A percentile compares a stretch with the other conserved stretches of the same genome.
These are phyloP conservation scores for Volvox carteri DNA, from an alignment of 163 green algal genomes.

Conservation along the genomic window DNA sequence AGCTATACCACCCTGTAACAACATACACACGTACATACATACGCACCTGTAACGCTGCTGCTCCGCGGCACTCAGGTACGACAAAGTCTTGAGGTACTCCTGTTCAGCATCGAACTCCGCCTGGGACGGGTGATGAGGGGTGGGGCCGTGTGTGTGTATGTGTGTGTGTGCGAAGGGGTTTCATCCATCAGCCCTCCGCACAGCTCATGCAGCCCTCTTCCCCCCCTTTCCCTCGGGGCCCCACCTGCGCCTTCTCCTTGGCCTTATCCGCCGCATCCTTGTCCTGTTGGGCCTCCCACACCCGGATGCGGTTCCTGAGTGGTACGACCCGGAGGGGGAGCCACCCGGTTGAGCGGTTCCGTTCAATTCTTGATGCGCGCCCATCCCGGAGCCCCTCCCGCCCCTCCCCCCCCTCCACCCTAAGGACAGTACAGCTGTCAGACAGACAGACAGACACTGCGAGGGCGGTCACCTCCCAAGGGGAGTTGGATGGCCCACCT, in stretches of 20 bases:
- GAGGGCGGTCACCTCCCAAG: no score
- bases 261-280: constrained; percentile 18
- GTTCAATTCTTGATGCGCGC: no score
- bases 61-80: constrained; percentile 75
- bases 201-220: not conserved
- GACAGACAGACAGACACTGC: no score
- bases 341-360: no score
- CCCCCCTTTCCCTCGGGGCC: not conserved
- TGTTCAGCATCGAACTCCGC: constrained; percentile 88
- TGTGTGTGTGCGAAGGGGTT: no score
- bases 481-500: no score
- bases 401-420: no score
- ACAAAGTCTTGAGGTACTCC: constrained; percentile 79
- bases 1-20: not conserved
- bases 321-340: no score
- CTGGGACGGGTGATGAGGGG: constrained; percentile 45
- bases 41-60: constrained; percentile 73
- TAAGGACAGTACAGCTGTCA: no score
- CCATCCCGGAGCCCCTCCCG: no score
- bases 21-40: not conserved
- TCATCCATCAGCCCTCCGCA: no score
- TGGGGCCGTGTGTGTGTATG: no score
- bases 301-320: constrained; percentile 48
- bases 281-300: constrained; percentile 43
- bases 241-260: constrained; percentile 55